Evolutionary conservation across 495 filamentous ascomycete genomes (phyloP), one percentile per base, ranked within the genome.

Genomic region (Parathielavia appendiculata): DNA sequence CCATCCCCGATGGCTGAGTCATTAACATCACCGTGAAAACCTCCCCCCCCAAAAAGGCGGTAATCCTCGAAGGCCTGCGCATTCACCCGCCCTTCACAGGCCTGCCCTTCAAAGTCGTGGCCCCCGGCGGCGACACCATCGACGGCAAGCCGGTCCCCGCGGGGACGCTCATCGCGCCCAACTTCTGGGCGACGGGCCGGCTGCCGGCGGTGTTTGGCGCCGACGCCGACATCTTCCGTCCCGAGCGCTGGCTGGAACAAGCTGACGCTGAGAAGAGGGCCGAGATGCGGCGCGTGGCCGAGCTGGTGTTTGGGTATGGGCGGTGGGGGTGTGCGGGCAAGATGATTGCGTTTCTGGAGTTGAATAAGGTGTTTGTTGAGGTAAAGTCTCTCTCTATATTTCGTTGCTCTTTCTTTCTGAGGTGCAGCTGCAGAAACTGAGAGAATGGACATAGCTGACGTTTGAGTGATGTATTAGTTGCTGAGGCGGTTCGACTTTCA

Each of bases 341-440:
- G 66, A 56, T 59, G 11, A 60, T 80, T 35, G 76, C 75, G 1
- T 66, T 67, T 34, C 11, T 79, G 45, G 75, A 84, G 67, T 60
- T 84, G 58, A 79, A 81, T 51, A 87, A 86, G 70, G 61, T 77
- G 3, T 71, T 83, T 49, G 74, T 83, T 5, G 79, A 83, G 76
- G 76, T 80, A 52, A 23, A 41, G 26, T 30, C 26, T 30, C 26
- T 30, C 26, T 30, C 26, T 30, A 3, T 30, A 22, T n/a, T 22
- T 53, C 12, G 1, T 36, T 19, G n/a, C 14, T 39, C 35, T 19
- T 17, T 41, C 36, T n/a, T 12, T 52, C 20, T 34, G 79, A 85
- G 78, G 78, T 81, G 50, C 66, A 38, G 0, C 20, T 48, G 41
- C 3, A 30, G 26, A 6, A 6, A 30, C 26, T 30, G 26, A 30